A percentile compares a stretch with the other conserved stretches of the same genome.
phyloP scores from a whole-genome alignment of 2,329 filamentous ascomycete species.

The Cucurbitaria berberidis region DNA sequence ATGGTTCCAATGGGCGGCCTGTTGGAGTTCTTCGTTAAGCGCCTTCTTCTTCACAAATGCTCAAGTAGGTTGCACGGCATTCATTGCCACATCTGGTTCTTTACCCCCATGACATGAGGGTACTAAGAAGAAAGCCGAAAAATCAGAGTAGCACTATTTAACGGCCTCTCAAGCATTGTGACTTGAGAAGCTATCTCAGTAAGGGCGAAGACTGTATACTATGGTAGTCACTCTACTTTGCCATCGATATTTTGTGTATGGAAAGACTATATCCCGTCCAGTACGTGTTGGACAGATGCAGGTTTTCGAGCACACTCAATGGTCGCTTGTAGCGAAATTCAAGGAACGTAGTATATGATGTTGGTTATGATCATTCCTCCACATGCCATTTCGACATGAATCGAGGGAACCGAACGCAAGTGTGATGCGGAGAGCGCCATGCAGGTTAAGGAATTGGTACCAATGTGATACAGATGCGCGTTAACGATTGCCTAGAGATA shows the following conservation, averaged over 20 bases:
- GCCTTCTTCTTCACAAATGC: neutral
- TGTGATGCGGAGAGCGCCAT: constrained; percentile 1
- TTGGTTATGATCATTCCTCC: neutral
- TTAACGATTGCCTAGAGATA: constrained; percentile 3
- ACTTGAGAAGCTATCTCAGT: constrained; percentile 11
- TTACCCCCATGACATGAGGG: constrained; percentile 12
- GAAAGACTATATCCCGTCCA: constrained; percentile 4
- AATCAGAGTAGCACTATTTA: constrained; percentile 6
- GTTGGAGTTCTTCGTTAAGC: constrained; percentile 5
- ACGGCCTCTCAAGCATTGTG: constrained; percentile 11
- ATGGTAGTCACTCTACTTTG: constrained; percentile 4
- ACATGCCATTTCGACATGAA: neutral
- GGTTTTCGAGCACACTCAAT: constrained; percentile 3
- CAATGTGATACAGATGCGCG: constrained; percentile 11
- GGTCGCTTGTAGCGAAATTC: constrained; percentile 1
- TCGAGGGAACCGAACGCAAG: neutral
- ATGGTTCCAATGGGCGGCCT: neutral
- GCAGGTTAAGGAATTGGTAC: constrained; percentile 13
- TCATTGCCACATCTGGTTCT: constrained; percentile 3
- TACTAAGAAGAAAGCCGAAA: constrained; percentile 13
- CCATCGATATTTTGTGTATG: constrained; percentile 7
- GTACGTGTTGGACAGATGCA: constrained; percentile 2
- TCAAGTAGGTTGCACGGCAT: constrained; percentile 1
- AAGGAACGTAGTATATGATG: neutral
- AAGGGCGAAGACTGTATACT: constrained; percentile 1